Base-by-base conservation (phyloP, 1,139 yeast genomes). In the Pichia sp. region DNA sequence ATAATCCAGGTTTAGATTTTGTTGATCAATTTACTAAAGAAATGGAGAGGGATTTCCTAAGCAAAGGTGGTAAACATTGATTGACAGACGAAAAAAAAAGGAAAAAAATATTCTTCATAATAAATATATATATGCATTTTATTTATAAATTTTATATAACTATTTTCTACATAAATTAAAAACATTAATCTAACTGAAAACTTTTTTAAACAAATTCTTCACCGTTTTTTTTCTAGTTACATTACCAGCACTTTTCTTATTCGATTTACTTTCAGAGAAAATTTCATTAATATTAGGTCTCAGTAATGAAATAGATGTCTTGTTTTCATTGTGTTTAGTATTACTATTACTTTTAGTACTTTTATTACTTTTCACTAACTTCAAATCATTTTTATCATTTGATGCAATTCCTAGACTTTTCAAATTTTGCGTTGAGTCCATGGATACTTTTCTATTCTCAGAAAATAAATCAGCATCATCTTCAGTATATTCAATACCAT, bases 11-110 rank as follows among this genome's bases (percentile, higher is more conserved):
- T 26, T 71, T 87, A 48, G 95, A 86, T 52, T 87, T 87, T 58
- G 96, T 86, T 35, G 95, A 86, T 40, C 94, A 94, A 3, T 83
- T 94, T 81, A 85, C 95, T 7, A 90, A 85, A 62, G 83, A 85
- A 75, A 78, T 87, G 46, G 95, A 86, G 62, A 86, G 82, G 55
- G 67, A 65, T 41, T 59, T 63, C 47, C 40, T 64, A 39, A 56
- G 58, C 32, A 64, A 62, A 40, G 60, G 61, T 46, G 57, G 57
- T 32, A 51, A 53, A 41, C 55, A 50, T 35, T 50, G 34, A 27
- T 18, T 18, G 18, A 18, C 18, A 18, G 18, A 18, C 18, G 18
- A 18, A 18, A 18, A 18, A 18, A 18, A 18, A 18, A 18, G 18
- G 18, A 18, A 18, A 18, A 18, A 18, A 18, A 18, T 18, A 18